phyloP scores from a whole-genome alignment of 2,329 filamentous ascomycete genomes.

The Colletotrichum sp. region DNA sequence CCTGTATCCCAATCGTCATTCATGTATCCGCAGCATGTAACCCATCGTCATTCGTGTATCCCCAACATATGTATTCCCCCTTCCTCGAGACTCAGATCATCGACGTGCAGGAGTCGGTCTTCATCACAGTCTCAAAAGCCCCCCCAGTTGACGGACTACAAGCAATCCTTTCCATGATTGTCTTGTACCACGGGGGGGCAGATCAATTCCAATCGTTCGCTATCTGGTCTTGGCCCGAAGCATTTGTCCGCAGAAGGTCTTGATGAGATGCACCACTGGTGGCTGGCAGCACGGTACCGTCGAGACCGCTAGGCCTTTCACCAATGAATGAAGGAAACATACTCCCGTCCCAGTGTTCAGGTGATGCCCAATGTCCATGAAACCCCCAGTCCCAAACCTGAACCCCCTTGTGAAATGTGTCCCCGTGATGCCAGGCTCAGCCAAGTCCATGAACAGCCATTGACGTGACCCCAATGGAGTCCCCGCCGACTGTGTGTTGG shows the following conservation, averaged over 20 bases:
- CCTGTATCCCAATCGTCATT: background rate
- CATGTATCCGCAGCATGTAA: background rate
- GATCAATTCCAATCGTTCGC: background rate
- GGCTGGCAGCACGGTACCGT: background rate
- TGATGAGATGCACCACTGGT: background rate
- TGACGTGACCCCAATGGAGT: background rate
- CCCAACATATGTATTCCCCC: background rate
- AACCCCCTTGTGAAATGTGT: background rate
- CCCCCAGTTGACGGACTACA: background rate
- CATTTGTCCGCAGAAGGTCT: too few species aligned
- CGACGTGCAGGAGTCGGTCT: background rate
- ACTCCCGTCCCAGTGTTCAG: background rate
- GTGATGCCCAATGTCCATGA: background rate
- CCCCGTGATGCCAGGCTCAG: background rate
- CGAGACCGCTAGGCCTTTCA: background rate
- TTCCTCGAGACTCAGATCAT: background rate
- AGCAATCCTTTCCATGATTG: background rate
- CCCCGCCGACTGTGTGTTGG: background rate
- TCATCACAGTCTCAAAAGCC: background rate
- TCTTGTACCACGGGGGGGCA: background rate
- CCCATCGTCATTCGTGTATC: background rate
- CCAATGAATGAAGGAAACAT: background rate
- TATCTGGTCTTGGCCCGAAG: background rate
- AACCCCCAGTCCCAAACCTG: background rate
- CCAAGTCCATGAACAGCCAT: background rate